Evolutionary conservation across 1,284 basidiomycete species (phyloP).

Genomic region (Tranzscheliella williamsii): DNA sequence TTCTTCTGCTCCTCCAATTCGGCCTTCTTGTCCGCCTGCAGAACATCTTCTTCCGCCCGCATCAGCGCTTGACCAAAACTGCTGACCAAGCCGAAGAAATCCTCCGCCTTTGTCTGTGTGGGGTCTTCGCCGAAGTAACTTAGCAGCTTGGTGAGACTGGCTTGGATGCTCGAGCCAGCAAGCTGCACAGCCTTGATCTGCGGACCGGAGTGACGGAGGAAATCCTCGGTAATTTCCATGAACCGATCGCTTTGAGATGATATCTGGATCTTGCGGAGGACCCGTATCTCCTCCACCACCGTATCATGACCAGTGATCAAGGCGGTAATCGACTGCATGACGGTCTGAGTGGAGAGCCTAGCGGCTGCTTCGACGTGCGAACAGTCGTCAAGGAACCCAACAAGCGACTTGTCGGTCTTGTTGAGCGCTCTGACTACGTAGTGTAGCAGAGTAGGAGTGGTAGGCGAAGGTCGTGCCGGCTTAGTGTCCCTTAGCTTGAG

Average conservation of each 20-base stretch:
- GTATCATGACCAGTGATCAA: constrained; percentile 28
- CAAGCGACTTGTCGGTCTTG: constrained; percentile 70
- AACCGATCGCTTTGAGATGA: constrained; percentile 41
- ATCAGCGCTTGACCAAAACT: constrained; percentile 52
- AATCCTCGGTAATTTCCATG: constrained; percentile 20
- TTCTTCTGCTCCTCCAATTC: constrained; percentile 43
- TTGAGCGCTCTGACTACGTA: constrained; percentile 78
- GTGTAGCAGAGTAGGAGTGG: constrained; percentile 83
- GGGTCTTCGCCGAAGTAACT: constrained; percentile 48
- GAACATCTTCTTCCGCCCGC: constrained; percentile 52
- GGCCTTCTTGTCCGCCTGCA: constrained; percentile 43
- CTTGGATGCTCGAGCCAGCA: constrained; percentile 24
- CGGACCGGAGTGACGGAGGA: constrained; percentile 10
- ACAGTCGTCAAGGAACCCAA: constrained; percentile 78
- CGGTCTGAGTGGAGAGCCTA: constrained; percentile 35
- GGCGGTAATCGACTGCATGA: constrained; percentile 26
- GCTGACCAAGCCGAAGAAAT: constrained; percentile 46
- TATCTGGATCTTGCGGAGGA: constrained; percentile 27
- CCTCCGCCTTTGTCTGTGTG: constrained; percentile 43
- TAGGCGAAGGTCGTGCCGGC: constrained; percentile 70
- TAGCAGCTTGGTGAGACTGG: constrained; percentile 18
- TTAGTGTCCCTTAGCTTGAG: constrained; percentile 84
- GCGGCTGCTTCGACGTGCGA: constrained; percentile 77
- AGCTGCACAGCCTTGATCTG: constrained; percentile 41
- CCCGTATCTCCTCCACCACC: constrained; percentile 29